These are phyloP conservation scores for Monilinia fructigena DNA, from an alignment of 2,329 filamentous ascomycete genomes.

Conservation along the genomic window DNA sequence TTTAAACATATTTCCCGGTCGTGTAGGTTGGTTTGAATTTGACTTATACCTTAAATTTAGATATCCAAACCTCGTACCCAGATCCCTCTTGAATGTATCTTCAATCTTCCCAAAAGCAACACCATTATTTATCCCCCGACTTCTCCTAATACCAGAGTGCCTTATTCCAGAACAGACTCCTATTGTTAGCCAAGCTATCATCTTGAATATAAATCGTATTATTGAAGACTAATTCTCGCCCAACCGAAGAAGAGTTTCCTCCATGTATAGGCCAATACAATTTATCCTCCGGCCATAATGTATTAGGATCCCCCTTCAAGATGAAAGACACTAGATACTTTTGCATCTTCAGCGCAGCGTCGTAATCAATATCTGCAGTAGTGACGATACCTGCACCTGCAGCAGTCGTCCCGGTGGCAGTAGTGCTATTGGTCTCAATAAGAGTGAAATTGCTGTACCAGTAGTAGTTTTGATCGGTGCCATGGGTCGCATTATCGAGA, in stretches of 20 bases:
- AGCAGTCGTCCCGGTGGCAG: slow-evolving; percentile 24
- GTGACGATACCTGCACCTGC: slow-evolving; percentile 30
- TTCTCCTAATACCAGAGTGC: slow-evolving; percentile 1
- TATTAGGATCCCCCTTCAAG: slow-evolving; percentile 35
- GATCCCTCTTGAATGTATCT: background rate
- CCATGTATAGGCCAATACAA: background rate
- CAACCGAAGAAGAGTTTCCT: background rate
- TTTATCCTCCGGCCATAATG: slow-evolving; percentile 8
- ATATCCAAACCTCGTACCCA: background rate
- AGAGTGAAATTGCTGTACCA: slow-evolving; percentile 39
- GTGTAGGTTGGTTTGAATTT: too few species aligned
- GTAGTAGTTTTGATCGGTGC: slow-evolving; percentile 43
- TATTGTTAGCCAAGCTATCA: background rate
- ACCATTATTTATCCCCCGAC: too few species aligned
- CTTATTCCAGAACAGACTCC: slow-evolving; percentile 8
- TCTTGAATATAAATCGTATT: slow-evolving; percentile 10
- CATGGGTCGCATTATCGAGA: slow-evolving; percentile 40
- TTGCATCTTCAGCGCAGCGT: slow-evolving; percentile 40
- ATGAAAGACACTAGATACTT: slow-evolving; percentile 43
- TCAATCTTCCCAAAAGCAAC: background rate
- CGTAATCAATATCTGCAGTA: slow-evolving; percentile 33
- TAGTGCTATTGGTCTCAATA: slow-evolving; percentile 25
- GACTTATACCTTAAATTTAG: too few species aligned
- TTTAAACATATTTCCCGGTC: too few species aligned
- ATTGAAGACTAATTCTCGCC: slow-evolving; percentile 1